Base-by-base conservation (phyloP, 306 rosid species). In the Ceratonia siliqua region DNA sequence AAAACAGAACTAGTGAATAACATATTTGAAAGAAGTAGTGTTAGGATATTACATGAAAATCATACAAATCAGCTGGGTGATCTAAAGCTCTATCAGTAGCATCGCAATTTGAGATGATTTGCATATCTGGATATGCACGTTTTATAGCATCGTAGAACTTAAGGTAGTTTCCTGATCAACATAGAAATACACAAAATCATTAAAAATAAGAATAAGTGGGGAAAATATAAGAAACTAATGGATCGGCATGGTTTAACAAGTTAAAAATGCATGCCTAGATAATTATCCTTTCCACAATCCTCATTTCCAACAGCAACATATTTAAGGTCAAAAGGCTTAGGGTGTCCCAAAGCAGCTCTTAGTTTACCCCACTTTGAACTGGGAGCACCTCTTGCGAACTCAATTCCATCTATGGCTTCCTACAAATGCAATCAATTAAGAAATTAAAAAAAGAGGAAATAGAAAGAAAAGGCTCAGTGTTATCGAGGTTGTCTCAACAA, bases 381-480 rank as follows among this genome's bases (percentile, higher is more conserved):
- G 4, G 90, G 70, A 56, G 59, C 73, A n/a, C 96, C 98, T 82
- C 85, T 90, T 0, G 98, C 98, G 80, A 93, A 93, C 82, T 93
- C 96, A 24, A 94, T 72, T 62, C 98, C 91, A 39, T 94, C 97
- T 72, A 94, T 97, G 79, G 97, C 98, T 84, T 94, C 98, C 98
- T 93, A 62, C 13, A 78, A 73, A 67, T 72, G 49, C 63, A 35
- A 38, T 11, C 27, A 21, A 36, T 28, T 13, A 14, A 56, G 1
- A 12, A 2, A 3, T 72, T 25, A 54, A 54, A 0, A 54, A 22
- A 55, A 62, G 3, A n/a, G 55, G 63, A 20, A 3, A 64, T 30
- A 70, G 62, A 11, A 8, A 3, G 13, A 0, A 25, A 42, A 17
- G 6, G 13, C 1, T n/a, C n/a, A n/a, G n/a, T n/a, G n/a, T n/a